Percentiles rank a stretch among this genome's conserved stretches.
Evolutionary conservation across 495 filamentous ascomycete genomes (phyloP).

Genomic region (Jackrogersella multiformis): DNA sequence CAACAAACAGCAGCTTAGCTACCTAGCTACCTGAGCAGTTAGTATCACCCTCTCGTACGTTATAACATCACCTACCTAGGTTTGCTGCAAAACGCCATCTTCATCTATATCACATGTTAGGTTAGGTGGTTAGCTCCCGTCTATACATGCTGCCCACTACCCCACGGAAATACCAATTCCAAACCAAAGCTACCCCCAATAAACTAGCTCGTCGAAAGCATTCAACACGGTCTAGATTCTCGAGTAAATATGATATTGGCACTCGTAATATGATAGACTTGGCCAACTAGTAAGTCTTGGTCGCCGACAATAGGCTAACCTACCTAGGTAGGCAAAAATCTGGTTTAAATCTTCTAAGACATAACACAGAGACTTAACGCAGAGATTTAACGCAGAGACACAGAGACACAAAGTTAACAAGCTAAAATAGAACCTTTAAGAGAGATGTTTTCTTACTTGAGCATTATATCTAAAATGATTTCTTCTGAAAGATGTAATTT

Average conservation of each 20-base stretch:
- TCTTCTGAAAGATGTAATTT: no score
- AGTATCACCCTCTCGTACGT: background rate
- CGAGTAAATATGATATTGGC: background rate
- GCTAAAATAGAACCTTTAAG: no score
- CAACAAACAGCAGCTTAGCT: slow-evolving; percentile 3
- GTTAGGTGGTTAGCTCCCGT: slow-evolving; percentile 2
- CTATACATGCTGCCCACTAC: background rate
- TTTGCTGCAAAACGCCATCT: background rate
- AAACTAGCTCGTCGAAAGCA: background rate
- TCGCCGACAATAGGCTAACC: background rate
- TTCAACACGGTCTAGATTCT: slow-evolving; percentile 8
- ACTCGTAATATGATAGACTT: background rate
- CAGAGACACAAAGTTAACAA: no score
- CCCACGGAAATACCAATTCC: slow-evolving; percentile 6
- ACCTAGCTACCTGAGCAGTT: no score
- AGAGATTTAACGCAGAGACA: no score
- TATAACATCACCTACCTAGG: background rate
- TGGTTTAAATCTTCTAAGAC: no score
- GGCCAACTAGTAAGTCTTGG: background rate
- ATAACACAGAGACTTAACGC: no score
- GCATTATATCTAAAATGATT: no score
- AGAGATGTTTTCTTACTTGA: no score
- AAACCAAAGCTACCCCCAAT: background rate
- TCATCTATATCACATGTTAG: slow-evolving; percentile 1
- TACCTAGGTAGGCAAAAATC: background rate